These are phyloP conservation scores for Castanospermum australe DNA, from an alignment of 306 rosid species.

Conservation along the genomic window DNA sequence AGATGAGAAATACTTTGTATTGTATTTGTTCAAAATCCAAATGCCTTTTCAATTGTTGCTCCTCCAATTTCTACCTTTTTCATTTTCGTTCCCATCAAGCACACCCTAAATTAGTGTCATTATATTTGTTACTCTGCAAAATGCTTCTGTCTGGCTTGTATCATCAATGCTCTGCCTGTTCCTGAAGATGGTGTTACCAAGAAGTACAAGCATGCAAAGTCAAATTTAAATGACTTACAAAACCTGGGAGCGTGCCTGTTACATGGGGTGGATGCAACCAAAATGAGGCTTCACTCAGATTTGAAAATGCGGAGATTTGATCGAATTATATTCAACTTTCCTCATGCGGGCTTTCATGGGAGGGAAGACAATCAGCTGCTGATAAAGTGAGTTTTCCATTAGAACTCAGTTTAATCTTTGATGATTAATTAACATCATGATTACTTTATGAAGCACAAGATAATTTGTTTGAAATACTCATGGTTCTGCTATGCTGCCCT, in stretches of 20 bases:
- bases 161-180: constrained; percentile 1
- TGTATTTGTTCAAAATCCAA: neutral
- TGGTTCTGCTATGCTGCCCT: no score
- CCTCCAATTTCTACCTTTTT: neutral
- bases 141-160: neutral
- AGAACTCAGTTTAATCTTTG: no score
- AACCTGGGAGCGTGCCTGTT: constrained; percentile 46
- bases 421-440: no score
- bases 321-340: constrained; percentile 59
- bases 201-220: constrained; percentile 51
- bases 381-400: no score
- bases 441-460: no score
- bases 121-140: neutral
- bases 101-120: neutral
- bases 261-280: constrained; percentile 59
- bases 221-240: constrained; percentile 42
- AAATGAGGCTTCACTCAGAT: constrained; percentile 41
- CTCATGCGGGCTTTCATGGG: constrained; percentile 60
- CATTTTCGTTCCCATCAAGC: neutral
- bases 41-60: neutral
- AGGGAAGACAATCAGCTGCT: no score
- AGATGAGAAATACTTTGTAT: neutral
- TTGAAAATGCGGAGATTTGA: constrained; percentile 50
- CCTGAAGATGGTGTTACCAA: constrained; percentile 41
- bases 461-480: no score